These are phyloP conservation scores for Paramyrothecium roridum DNA, from an alignment of 2,329 filamentous ascomycete species.

Conservation along the genomic window DNA sequence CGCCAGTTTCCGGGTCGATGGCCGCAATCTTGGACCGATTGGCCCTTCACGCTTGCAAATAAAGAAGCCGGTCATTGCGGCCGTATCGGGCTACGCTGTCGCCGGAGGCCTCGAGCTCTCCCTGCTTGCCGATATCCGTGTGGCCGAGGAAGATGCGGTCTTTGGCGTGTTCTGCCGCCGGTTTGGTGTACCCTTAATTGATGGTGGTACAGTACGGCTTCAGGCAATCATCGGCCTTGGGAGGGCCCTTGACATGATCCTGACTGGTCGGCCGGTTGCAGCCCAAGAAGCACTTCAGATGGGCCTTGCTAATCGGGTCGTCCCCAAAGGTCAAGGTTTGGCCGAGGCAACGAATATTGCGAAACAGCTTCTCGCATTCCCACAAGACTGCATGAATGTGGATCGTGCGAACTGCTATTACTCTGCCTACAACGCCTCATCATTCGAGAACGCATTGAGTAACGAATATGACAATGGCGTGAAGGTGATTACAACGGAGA, in stretches of 20 bases:
- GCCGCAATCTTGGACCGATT: conserved; percentile 40
- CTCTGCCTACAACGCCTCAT: conserved; percentile 41
- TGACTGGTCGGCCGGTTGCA: conserved; percentile 46
- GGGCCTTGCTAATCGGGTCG: conserved; percentile 51
- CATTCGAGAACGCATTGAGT: conserved; percentile 46
- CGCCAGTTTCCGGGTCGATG: conserved; percentile 8
- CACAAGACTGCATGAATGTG: conserved; percentile 47
- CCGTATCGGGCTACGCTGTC: conserved; percentile 50
- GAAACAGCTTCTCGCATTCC: conserved; percentile 42
- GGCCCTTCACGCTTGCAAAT: conserved; percentile 47
- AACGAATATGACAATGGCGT: conserved; percentile 43
- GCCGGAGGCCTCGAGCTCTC: conserved; percentile 51
- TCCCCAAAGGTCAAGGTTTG: conserved; percentile 45
- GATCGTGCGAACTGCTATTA: conserved; percentile 49
- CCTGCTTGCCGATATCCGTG: conserved; percentile 49
- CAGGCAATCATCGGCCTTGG: conserved; percentile 49
- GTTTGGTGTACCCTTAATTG: conserved; percentile 29
- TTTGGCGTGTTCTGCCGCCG: conserved; percentile 55
- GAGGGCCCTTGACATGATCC: conserved; percentile 52
- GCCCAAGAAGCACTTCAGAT: conserved; percentile 48
- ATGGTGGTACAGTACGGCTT: conserved; percentile 47
- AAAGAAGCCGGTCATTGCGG: conserved; percentile 49
- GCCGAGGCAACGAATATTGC: conserved; percentile 46
- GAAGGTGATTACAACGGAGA: conserved; percentile 38
- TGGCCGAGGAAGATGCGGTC: conserved; percentile 49